Conservation (phyloP, 306 rosid genomes). For the Lathyrus aphaca region DNA sequence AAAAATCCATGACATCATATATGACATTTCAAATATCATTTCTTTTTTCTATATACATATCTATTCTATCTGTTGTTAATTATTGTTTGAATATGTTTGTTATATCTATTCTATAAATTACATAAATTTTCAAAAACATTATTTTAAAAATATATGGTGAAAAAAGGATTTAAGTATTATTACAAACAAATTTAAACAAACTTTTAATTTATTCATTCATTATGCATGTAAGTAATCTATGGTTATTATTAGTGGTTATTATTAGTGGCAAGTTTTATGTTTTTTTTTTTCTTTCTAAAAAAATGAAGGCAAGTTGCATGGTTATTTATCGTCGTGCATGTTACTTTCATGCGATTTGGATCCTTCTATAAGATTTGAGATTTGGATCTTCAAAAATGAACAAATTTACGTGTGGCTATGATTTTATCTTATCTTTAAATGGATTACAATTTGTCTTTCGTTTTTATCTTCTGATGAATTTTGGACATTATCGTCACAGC, state of each 20-base stretch:
- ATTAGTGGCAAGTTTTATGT: neutral
- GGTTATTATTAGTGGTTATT: too few relatives aligned
- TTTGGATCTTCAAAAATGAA: slow-evolving; percentile 45
- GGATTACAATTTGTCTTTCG: slow-evolving; percentile 43
- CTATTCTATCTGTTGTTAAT: too few relatives aligned
- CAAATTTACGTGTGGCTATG: slow-evolving; percentile 39
- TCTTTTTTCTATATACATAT: too few relatives aligned
- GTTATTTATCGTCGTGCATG: slow-evolving; percentile 36
- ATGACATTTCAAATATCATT: too few relatives aligned
- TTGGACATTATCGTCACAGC: slow-evolving; percentile 31
- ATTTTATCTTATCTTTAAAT: slow-evolving; percentile 41
- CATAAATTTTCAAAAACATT: too few relatives aligned
- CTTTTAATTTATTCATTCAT: slow-evolving; percentile 1
- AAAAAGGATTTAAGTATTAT: neutral
- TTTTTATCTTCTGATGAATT: slow-evolving; percentile 35
- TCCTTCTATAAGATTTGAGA: slow-evolving; percentile 39
- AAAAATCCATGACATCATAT: too few relatives aligned
- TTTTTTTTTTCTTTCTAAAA: neutral
- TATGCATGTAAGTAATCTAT: slow-evolving; percentile 25
- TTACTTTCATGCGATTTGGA: slow-evolving; percentile 46
- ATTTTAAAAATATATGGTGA: too few relatives aligned
- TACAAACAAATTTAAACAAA: neutral
- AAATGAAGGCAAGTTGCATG: slow-evolving; percentile 25
- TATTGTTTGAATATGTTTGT: too few relatives aligned
- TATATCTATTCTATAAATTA: too few relatives aligned